Evolutionary conservation across 345 rosid species (phyloP), one percentile per base, ranked within the genome.

Genomic region (Eucalyptus cloeziana): DNA sequence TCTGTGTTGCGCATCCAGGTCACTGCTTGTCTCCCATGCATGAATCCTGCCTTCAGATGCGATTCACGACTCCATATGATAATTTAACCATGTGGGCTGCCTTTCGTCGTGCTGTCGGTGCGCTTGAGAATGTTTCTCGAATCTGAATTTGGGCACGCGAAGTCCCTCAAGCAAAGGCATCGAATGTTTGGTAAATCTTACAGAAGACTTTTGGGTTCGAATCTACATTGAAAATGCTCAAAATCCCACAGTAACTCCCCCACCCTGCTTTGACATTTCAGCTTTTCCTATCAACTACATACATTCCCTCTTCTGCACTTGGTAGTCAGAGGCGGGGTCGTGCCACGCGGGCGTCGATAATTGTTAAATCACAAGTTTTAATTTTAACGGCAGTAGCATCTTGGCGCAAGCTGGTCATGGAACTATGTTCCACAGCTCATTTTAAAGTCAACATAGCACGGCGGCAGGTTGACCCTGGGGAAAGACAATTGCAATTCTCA

Each of bases 391-490:
- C 45, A 90, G 93, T 37, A 98, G 98, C 11, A 94, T 97, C 37
- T 87, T 93, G 7, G 98, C 9, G 62, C 62, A 56, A 56, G 62
- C 62, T 56, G 62, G 62, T 96, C 98, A 96, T 67, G 99, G 96
- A 87, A 95, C 98, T 71, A 96, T 94, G 51, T 94, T 96, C 87
- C 89, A 96, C 45, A 94, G 94, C 93, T 93, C 98, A 52, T 94
- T 93, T 91, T 91, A 93, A 4, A 98, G 99, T 49, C 99, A 97
- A 79, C 98, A 96, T 91, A 93, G 94, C 89, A 96, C 98, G 6
- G 97, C 97, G 17, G 98, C 98, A 4, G 3, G 95, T 96, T 16
- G 99, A 97, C 88, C 90, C 49, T 5, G 94, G 94, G 24, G 99
- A 97, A 89, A 88, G 94, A 86, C 93, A 91, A 71, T 97, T 94